phyloP scores from a whole-genome alignment of 306 rosid genomes.

The Hippophae gyantsensis region DNA sequence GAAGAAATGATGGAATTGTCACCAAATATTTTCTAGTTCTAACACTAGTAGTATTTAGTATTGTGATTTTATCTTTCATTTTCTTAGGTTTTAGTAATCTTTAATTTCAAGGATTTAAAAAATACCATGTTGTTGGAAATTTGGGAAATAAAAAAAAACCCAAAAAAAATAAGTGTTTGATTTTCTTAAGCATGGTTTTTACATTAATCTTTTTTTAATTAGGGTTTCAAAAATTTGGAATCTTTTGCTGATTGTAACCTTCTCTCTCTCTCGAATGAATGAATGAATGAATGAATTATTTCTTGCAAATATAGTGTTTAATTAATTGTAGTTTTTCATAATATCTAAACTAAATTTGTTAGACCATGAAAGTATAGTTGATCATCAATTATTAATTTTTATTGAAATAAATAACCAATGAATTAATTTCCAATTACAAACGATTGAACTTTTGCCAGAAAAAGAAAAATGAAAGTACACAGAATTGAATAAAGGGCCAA shows the following conservation, averaged over 20 bases:
- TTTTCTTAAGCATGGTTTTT: conserved; percentile 2
- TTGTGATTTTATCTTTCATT: background rate
- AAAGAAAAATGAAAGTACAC: too few species aligned
- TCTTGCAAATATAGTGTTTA: conserved; percentile 14
- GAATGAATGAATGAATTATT: conserved; percentile 27
- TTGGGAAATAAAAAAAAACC: background rate
- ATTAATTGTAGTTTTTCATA: background rate
- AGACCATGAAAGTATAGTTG: too few species aligned
- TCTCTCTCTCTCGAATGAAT: conserved; percentile 11
- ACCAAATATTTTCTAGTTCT: conserved; percentile 35
- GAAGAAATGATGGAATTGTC: conserved; percentile 88
- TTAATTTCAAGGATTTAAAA: background rate
- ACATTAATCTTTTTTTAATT: background rate
- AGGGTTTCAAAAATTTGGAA: conserved; percentile 42
- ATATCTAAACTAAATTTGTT: background rate
- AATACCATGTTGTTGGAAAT: background rate
- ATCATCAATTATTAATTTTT: too few species aligned
- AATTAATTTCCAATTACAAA: too few species aligned
- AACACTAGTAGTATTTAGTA: background rate
- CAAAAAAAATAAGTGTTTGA: conserved; percentile 2
- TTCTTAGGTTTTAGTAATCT: background rate
- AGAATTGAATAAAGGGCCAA: too few species aligned
- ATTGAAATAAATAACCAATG: too few species aligned
- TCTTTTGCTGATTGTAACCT: conserved; percentile 47
- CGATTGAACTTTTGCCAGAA: too few species aligned